A percentile compares a stretch with the other conserved stretches of the same genome.
Evolutionary conservation across 2,329 filamentous ascomycete genomes (phyloP).

Genomic region (Fusarium musae): DNA sequence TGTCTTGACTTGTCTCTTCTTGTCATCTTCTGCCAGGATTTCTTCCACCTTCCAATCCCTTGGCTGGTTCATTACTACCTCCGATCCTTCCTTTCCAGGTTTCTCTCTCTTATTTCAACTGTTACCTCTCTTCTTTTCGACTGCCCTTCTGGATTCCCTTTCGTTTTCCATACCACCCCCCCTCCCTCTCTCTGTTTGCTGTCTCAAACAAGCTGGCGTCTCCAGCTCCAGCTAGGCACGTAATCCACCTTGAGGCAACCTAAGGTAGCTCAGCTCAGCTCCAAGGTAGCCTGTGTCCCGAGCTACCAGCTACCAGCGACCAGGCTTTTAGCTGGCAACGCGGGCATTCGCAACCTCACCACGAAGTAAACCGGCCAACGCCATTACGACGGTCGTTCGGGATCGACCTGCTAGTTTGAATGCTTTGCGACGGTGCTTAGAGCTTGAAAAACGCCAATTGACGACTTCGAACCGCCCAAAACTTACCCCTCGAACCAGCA

Average conservation of each 20-base stretch:
- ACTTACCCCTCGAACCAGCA: slow-evolving; percentile 5
- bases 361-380: slow-evolving; percentile 15
- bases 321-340: slow-evolving; percentile 12
- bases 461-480: slow-evolving; percentile 17
- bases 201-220: slow-evolving; percentile 19
- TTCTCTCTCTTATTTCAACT: not conserved
- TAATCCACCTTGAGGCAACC: slow-evolving; percentile 7
- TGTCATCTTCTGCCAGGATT: slow-evolving; percentile 36
- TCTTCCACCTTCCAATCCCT: slow-evolving; percentile 32
- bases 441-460: slow-evolving; percentile 39
- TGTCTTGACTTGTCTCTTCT: slow-evolving; percentile 7
- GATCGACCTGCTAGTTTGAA: slow-evolving; percentile 28
- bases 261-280: not conserved
- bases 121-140: slow-evolving; percentile 32
- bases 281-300: slow-evolving; percentile 6
- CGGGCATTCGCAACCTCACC: slow-evolving; percentile 21
- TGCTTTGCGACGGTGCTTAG: slow-evolving; percentile 28
- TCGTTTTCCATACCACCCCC: slow-evolving; percentile 11
- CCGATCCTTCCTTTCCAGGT: not conserved
- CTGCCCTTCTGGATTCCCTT: slow-evolving; percentile 26
- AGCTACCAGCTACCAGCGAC: slow-evolving; percentile 2
- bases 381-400: slow-evolving; percentile 13
- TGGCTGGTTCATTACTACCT: slow-evolving; percentile 9
- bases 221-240: slow-evolving; percentile 5
- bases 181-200: slow-evolving; percentile 15